These are phyloP conservation scores for Craterostigma plantagineum DNA, from an alignment of 257 asterid species.

Conservation along the genomic window DNA sequence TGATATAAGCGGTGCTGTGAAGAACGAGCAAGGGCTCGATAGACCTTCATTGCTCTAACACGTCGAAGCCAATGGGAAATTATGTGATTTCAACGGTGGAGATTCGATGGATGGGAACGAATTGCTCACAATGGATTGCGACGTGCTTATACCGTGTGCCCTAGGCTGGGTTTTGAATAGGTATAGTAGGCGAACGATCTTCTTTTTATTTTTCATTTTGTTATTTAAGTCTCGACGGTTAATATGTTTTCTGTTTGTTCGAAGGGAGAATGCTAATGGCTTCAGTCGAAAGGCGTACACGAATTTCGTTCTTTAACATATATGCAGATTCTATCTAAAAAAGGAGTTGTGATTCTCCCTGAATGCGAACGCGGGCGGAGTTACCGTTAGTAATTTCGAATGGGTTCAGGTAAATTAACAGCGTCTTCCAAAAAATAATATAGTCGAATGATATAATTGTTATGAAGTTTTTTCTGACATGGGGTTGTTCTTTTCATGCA, in stretches of 20 bases:
- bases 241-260: conserved; percentile 2
- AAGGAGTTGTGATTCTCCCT: conserved; percentile 55
- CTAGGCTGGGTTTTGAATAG: conserved; percentile 69
- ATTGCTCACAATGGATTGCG: conserved; percentile 41
- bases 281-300: conserved; percentile 27
- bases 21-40: conserved; percentile 35
- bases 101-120: conserved; percentile 41
- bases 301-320: no score
- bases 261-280: conserved; percentile 46
- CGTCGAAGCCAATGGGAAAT: conserved; percentile 27
- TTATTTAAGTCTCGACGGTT: no score
- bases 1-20: conserved; percentile 47
- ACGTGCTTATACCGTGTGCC: conserved; percentile 75
- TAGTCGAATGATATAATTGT: no score
- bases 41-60: conserved; percentile 35
- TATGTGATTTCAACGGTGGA: conserved; percentile 31
- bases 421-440: not conserved
- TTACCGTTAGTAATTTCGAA: conserved; percentile 68
- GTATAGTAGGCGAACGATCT: conserved; percentile 16
- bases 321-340: conserved; percentile 50
- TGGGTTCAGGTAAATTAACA: conserved; percentile 59
- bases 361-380: conserved; percentile 79
- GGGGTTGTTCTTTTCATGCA: conserved; percentile 6
- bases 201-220: not conserved
- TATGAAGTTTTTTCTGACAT: not conserved